Evolutionary conservation across 1,284 basidiomycete genomes (phyloP), one percentile per base, ranked within the genome.

Genomic region (Meripilus lineatus): DNA sequence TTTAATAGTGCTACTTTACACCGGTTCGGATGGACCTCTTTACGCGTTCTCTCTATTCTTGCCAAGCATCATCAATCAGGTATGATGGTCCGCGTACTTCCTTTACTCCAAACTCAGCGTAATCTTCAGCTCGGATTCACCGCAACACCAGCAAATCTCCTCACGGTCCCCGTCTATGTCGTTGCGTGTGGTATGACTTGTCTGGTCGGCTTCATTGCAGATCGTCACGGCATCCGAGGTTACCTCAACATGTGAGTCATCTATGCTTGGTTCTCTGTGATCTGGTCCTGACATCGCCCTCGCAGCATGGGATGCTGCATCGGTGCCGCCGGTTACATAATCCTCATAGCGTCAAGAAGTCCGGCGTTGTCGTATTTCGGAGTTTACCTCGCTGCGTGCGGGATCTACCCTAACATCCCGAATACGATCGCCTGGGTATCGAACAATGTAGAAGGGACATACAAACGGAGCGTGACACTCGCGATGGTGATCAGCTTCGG

Each of bases 11-110:
- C 42, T 80, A 4, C 57, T 78, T 15, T 83, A 81, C 50, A 67
- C 61, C 56, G 80, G 81, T 20, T 63, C 62, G 37, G 79, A 80
- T 53, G 77, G 72, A 59, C 82, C 84, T 0, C 61, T 88, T 25
- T 89, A 87, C 53, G 81, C 84, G 1, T 87, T 88, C 60, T 70
- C 79, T 5, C 61, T 87, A 32, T 89, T 88, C 66, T 66, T 86
- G 26, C 85, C 85, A 4, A 81, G 74, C 32, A 85, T 85, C 54
- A 84, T 84, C 59, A 79, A 72, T 48, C 65, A 81, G 64, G 77
- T 82, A 48, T 58, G 26, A 60, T 23, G n/a, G 18, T 21, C 6
- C 15, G 18, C 24, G 13, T 36, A 10, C 15, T n/a, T 38, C 32
- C 8, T 39, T 33, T 21, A 24, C 1, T 35, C 53, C 34, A 26